Evolutionary conservation across 2,329 filamentous ascomycete genomes (phyloP).

Genomic region (Neofusicoccum ribis): DNA sequence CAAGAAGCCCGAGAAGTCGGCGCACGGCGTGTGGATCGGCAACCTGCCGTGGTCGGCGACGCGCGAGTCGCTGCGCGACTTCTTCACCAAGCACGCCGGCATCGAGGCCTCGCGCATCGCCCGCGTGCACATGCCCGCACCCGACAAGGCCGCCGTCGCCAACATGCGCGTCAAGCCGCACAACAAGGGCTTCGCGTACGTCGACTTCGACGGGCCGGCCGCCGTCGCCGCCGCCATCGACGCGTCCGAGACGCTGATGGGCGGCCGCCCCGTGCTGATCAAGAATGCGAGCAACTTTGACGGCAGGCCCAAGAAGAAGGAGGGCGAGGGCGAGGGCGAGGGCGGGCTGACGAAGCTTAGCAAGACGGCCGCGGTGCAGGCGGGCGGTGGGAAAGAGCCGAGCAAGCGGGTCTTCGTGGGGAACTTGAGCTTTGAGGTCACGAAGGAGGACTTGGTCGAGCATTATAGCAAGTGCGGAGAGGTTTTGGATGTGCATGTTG

Average conservation of each 20-base stretch:
- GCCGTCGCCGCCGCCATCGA: conserved; percentile 76
- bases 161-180: conserved; percentile 54
- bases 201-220: conserved; percentile 75
- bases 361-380: conserved; percentile 19
- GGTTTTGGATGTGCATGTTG: conserved; percentile 80
- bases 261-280: conserved; percentile 80
- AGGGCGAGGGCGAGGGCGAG: conserved; percentile 40
- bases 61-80: conserved; percentile 71
- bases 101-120: conserved; percentile 70
- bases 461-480: conserved; percentile 86
- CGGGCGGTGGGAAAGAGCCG: conserved; percentile 57
- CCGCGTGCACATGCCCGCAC: conserved; percentile 74
- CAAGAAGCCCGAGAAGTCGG: conserved; percentile 58
- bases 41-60: conserved; percentile 86
- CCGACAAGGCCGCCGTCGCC: conserved; percentile 36
- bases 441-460: conserved; percentile 74
- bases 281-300: conserved; percentile 90
- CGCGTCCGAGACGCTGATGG: conserved; percentile 79
- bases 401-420: conserved; percentile 83
- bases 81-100: conserved; percentile 69
- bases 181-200: conserved; percentile 95
- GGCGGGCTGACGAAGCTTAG: conserved; percentile 26
- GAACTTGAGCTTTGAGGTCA: conserved; percentile 52
- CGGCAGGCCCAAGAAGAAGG: conserved; percentile 74
- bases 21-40: conserved; percentile 91